These are phyloP conservation scores for Thelonectria discophora DNA, from an alignment of 2,329 filamentous ascomycete genomes.

Conservation along the genomic window DNA sequence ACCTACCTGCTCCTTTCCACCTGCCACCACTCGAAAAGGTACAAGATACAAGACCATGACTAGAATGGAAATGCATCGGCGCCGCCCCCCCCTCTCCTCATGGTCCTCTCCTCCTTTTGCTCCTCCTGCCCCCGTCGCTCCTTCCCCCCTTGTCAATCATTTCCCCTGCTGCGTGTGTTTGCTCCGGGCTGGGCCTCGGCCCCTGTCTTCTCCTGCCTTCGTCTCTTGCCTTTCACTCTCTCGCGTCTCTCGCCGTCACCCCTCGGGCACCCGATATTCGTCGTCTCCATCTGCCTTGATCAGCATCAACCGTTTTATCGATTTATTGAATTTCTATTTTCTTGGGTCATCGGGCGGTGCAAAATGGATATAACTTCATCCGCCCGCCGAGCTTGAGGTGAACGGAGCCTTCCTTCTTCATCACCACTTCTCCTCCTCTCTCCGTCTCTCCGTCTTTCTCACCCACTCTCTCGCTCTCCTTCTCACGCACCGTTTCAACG, in stretches of 20 bases:
- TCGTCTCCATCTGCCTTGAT: too few relatives aligned
- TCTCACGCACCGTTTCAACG: background rate
- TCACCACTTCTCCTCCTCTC: background rate
- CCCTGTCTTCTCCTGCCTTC: background rate
- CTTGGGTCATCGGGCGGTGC: conserved; percentile 2
- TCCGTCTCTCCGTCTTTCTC: background rate
- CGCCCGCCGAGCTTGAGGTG: conserved; percentile 13
- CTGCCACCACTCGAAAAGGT: background rate
- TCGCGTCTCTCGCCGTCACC: too few relatives aligned
- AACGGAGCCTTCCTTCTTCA: background rate
- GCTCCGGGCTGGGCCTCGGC: background rate
- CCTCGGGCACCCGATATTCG: background rate
- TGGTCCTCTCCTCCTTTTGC: too few relatives aligned
- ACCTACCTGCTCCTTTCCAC: background rate
- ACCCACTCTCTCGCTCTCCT: background rate
- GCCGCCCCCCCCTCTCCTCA: background rate
- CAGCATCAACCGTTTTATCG: too few relatives aligned
- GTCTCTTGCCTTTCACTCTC: background rate
- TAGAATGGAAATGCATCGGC: conserved; percentile 12
- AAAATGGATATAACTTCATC: conserved; percentile 36
- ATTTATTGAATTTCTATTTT: too few relatives aligned
- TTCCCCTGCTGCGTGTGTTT: background rate
- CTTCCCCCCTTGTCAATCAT: background rate
- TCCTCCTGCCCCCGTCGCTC: too few relatives aligned
- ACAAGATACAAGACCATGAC: background rate